phyloP scores from a whole-genome alignment of 352 stramenopile genomes.

The Globisporangium sylvaticum region DNA sequence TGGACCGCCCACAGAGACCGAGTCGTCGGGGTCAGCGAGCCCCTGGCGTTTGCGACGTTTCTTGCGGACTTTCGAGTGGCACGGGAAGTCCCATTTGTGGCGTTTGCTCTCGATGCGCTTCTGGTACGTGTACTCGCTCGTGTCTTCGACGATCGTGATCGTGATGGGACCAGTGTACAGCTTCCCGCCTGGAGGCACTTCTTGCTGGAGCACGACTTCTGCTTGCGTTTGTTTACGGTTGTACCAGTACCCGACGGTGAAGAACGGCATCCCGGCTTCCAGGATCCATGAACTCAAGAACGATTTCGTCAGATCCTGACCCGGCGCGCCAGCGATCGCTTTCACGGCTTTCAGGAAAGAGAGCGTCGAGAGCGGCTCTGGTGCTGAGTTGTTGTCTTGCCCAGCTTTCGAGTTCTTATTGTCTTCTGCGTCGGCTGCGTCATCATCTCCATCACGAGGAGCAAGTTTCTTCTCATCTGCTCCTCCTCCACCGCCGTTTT shows the following conservation, averaged over 20 bases:
- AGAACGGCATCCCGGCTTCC: slow-evolving; percentile 79
- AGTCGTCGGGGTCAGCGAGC: slow-evolving; percentile 74
- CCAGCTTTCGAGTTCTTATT: slow-evolving; percentile 12
- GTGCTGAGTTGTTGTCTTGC: slow-evolving; percentile 16
- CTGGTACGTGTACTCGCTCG: slow-evolving; percentile 75
- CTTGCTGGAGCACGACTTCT: slow-evolving; percentile 81
- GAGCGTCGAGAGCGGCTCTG: slow-evolving; percentile 66
- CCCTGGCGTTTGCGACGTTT: slow-evolving; percentile 81
- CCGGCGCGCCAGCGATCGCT: slow-evolving; percentile 63
- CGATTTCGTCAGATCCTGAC: slow-evolving; percentile 75
- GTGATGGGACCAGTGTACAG: slow-evolving; percentile 76
- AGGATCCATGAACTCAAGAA: slow-evolving; percentile 84
- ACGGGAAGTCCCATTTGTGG: slow-evolving; percentile 86
- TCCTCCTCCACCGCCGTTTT: slow-evolving; percentile 21
- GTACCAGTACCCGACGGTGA: slow-evolving; percentile 87
- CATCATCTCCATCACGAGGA: slow-evolving; percentile 34
- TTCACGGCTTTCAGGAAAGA: slow-evolving; percentile 83
- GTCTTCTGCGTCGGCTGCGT: slow-evolving; percentile 17
- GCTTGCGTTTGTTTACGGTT: slow-evolving; percentile 86
- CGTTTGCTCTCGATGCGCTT: slow-evolving; percentile 82
- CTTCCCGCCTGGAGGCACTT: slow-evolving; percentile 74
- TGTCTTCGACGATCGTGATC: slow-evolving; percentile 86
- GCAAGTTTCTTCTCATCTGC: slow-evolving; percentile 30
- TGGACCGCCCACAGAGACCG: slow-evolving; percentile 65
- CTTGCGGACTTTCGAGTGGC: slow-evolving; percentile 85